Conservation (phyloP, 805 yeast species). For the Myxozyma udenii region DNA sequence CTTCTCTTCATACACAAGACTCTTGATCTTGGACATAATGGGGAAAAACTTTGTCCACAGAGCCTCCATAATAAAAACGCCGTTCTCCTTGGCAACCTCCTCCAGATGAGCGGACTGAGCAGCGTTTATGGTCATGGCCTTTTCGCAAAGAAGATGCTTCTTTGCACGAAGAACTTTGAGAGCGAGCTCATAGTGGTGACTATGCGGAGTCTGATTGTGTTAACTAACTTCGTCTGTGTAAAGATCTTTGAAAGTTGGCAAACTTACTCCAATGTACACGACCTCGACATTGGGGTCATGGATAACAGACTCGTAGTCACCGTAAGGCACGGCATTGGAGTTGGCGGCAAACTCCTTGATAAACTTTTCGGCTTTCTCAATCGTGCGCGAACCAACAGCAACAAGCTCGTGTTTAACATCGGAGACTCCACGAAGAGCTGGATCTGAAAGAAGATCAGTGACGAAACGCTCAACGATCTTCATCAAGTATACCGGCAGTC, state of each 20-base stretch:
- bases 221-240: neutral
- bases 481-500: neutral
- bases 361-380: constrained; percentile 33
- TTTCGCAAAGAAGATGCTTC: constrained; percentile 54
- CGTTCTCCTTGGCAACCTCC: constrained; percentile 45
- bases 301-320: constrained; percentile 45
- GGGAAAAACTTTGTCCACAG: constrained; percentile 52
- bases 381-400: constrained; percentile 35
- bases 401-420: constrained; percentile 35
- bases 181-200: constrained; percentile 46
- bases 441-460: constrained; percentile 18
- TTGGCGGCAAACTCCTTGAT: constrained; percentile 32
- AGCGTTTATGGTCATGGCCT: constrained; percentile 50
- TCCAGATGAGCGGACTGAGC: constrained; percentile 46
- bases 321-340: constrained; percentile 30
- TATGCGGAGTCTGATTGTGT: constrained; percentile 35
- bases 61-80: constrained; percentile 55
- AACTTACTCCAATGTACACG: constrained; percentile 42
- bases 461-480: constrained; percentile 26
- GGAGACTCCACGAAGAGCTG: constrained; percentile 29
- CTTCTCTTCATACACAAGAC: constrained; percentile 43
- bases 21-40: constrained; percentile 40
- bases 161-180: constrained; percentile 44
- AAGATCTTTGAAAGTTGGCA: neutral
- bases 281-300: constrained; percentile 44